phyloP scores from a whole-genome alignment of 2,329 filamentous ascomycete species.

The Hymenoscyphus fraxineus region DNA sequence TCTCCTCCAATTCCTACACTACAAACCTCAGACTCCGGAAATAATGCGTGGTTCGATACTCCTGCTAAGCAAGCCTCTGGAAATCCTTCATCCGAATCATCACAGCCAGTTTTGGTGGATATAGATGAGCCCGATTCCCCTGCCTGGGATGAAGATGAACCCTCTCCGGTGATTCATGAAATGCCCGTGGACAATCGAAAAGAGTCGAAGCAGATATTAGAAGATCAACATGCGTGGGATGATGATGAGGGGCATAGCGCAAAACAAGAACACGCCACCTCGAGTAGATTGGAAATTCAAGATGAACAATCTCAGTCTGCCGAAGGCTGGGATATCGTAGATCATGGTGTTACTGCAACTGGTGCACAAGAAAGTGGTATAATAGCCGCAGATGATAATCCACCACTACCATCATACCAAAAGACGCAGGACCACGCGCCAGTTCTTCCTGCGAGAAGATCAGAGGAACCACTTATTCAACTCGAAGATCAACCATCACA shows the following conservation, averaged over 20 bases:
- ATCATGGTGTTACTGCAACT: slow-evolving; percentile 23
- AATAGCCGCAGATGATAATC: slow-evolving; percentile 16
- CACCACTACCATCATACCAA: slow-evolving; percentile 11
- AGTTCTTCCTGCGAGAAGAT: slow-evolving; percentile 28
- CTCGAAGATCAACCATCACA: neutral
- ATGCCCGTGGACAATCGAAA: slow-evolving; percentile 20
- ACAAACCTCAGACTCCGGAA: slow-evolving; percentile 27
- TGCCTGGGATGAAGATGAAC: slow-evolving; percentile 34
- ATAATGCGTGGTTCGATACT: slow-evolving; percentile 28
- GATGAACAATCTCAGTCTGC: slow-evolving; percentile 20
- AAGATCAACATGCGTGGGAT: slow-evolving; percentile 32
- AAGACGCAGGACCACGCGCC: slow-evolving; percentile 23
- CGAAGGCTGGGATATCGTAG: slow-evolving; percentile 31
- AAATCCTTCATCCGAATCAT: slow-evolving; percentile 16
- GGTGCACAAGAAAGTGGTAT: slow-evolving; percentile 27
- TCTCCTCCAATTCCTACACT: slow-evolving; percentile 20
- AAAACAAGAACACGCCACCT: neutral
- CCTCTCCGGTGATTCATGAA: slow-evolving; percentile 19
- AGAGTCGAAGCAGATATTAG: slow-evolving; percentile 23
- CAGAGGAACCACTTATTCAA: slow-evolving; percentile 17
- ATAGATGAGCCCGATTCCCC: slow-evolving; percentile 32
- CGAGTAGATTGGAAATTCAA: slow-evolving; percentile 8
- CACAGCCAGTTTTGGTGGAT: slow-evolving; percentile 27
- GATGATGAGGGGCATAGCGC: slow-evolving; percentile 19
- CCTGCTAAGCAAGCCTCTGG: slow-evolving; percentile 15